Base-by-base conservation (phyloP, 2,329 filamentous ascomycete genomes). In the Ilyonectria robusta region DNA sequence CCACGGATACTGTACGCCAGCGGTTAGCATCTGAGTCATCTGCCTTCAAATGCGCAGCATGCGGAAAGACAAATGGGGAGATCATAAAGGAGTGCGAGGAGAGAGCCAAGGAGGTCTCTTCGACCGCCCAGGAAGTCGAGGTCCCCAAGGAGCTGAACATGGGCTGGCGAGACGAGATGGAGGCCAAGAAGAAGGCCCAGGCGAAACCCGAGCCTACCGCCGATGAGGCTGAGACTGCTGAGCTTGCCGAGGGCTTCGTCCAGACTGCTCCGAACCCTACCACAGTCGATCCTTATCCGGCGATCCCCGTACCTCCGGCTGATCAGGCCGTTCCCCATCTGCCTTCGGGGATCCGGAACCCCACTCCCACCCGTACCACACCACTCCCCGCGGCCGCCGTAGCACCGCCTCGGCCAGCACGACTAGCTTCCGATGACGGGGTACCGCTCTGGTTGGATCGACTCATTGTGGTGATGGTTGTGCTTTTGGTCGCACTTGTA, bases 401-500 rank as follows among this genome's bases (percentile, higher is more conserved):
- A 15, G 59, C 59, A 15, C 75, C 72, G 19, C 60, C 54, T 31
- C 73, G 59, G 53, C 69, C 70, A 46, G 65, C 69, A 13, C 70
- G 69, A 62, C 68, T 76, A 53, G 63, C 77, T 46, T 60, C 72
- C 42, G 71, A 77, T 17, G 85, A 88, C 31, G 88, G 84, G 2
- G 87, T 93, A 17, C 88, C 91, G 2, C 82, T 90, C 13, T 97
- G 94, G 92, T 85, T 97, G 19, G 95, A 97, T 79, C 89, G 93
- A 69, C 88, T 91, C 42, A 97, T 97, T 71, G 89, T 91, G 23
- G 91, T 89, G 7, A 81, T 97, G 19, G 84, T 93, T 0, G 85
- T 93, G 15, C 84, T 93, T 29, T 82, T 97, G 21, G 83, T 91
- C 4, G 88, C 93, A 23, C 88, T 97, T 84, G 83, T 97, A 23